These are phyloP conservation scores for Aspergillus versicolor DNA, from an alignment of 2,329 filamentous ascomycete species.

Conservation along the genomic window DNA sequence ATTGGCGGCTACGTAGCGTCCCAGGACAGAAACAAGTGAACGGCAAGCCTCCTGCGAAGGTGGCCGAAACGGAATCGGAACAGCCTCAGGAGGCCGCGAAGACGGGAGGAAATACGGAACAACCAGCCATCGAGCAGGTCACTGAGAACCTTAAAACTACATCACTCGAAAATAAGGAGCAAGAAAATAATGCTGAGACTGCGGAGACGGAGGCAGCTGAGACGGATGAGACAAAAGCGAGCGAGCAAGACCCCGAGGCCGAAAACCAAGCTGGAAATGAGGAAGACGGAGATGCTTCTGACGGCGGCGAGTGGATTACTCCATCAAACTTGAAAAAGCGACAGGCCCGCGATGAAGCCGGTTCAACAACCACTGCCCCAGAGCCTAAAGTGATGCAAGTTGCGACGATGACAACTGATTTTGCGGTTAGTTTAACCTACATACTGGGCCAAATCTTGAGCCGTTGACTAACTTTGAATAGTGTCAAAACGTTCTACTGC, in stretches of 20 bases:
- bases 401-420: conserved; percentile 92
- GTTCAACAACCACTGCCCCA: conserved; percentile 48
- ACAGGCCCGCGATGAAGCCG: conserved; percentile 65
- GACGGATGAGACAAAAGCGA: conserved; percentile 21
- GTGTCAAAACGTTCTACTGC: conserved; percentile 83
- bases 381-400: conserved; percentile 71
- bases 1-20: conserved; percentile 76
- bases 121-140: conserved; percentile 27
- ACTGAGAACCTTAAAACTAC: conserved; percentile 29
- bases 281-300: conserved; percentile 35
- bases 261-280: conserved; percentile 28
- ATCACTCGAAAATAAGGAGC: conserved; percentile 28
- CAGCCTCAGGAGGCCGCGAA: conserved; percentile 28
- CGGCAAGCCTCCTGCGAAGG: conserved; percentile 59
- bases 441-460: background rate
- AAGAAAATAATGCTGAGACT: conserved; percentile 20
- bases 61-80: conserved; percentile 34
- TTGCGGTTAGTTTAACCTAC: conserved; percentile 65
- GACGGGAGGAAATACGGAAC: conserved; percentile 24
- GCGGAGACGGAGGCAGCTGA: conserved; percentile 24
- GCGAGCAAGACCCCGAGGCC: conserved; percentile 10
- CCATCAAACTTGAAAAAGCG: conserved; percentile 86
- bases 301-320: conserved; percentile 83
- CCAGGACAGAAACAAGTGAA: conserved; percentile 79
- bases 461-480: conserved; percentile 12